Conservation (phyloP, 2,329 filamentous ascomycete genomes). For the Arthrinium phaeospermum region DNA sequence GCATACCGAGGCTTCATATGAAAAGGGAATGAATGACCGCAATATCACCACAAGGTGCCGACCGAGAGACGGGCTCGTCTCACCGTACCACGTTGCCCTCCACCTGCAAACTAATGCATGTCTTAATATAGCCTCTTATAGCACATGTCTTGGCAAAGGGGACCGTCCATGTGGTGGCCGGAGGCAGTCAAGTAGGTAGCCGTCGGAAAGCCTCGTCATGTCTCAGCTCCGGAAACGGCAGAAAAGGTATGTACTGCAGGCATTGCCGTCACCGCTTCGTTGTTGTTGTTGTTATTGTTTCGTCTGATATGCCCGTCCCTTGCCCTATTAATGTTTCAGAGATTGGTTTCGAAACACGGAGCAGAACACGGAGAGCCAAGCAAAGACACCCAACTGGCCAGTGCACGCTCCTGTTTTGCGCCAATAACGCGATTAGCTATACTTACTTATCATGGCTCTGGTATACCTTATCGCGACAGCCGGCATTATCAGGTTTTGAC, state of each 20-base stretch:
- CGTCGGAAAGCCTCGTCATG: neutral
- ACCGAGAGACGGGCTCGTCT: neutral
- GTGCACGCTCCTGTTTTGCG: neutral
- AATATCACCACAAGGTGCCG: neutral
- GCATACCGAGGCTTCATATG: conserved; percentile 10
- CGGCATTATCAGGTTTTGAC: neutral
- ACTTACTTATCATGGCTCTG: neutral
- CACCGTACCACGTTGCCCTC: neutral
- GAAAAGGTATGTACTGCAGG: neutral
- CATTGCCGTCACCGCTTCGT: too few species aligned
- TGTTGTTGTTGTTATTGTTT: neutral
- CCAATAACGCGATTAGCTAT: neutral
- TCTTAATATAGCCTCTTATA: neutral
- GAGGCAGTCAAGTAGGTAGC: neutral
- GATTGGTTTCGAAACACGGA: conserved; percentile 1
- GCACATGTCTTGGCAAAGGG: neutral
- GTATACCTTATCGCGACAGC: neutral
- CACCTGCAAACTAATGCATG: neutral
- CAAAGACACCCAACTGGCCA: neutral
- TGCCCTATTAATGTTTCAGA: neutral
- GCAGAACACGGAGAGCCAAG: conserved; percentile 8
- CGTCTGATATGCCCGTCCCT: neutral
- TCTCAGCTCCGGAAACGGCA: neutral
- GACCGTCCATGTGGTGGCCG: too few species aligned
- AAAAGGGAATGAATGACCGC: neutral